Evolutionary conservation across 352 stramenopile species (phyloP), one percentile per base, ranked within the genome.

Genomic region (Phytophthora palmivora): DNA sequence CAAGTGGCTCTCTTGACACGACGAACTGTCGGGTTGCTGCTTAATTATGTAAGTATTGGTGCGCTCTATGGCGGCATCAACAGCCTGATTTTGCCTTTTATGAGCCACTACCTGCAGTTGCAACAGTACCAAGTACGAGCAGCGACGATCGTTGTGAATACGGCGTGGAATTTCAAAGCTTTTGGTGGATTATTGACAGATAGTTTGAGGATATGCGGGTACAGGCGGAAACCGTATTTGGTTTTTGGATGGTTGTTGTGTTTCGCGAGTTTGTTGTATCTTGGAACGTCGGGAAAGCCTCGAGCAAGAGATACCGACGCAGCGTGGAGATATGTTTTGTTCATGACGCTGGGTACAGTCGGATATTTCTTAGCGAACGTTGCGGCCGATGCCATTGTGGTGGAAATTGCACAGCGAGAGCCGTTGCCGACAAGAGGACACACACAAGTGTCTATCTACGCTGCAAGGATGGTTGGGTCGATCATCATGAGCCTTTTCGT

Each of bases 291-390:
- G 0, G 30, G 9, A 0, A 47, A 59, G 30, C 36, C 52, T 1
- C 11, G 0, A 28, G 42, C 18, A 9, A 46, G 52, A 28, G 41
- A 59, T 12, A 19, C 48, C 43, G 15, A 55, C n/a, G 41, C 26
- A 44, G 83, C 75, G 21, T 90, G 74, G 75, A 75, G 68, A 38
- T 95, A 92, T 58, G 63, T 89, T 14, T 26, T 93, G 30, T 65
- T 74, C 21, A 88, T 97, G 75, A 80, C 88, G 14, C 18, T 94
- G 9, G 89, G 87, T 0, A 96, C 85, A 18, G 66, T 96, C 11
- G 90, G 90, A 1, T 96, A 93, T 47, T 89, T 97, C 32, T 78
- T 96, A 47, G 87, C 89, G 4, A 93, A 96, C 67, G 82, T 95
- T 0, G 82, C 88, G 22, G 80, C 84, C 14, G 90, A 97, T 67